Evolutionary conservation across 1,284 basidiomycete species (phyloP), one percentile per base, ranked within the genome.

Genomic region (Cerioporus squamosus): DNA sequence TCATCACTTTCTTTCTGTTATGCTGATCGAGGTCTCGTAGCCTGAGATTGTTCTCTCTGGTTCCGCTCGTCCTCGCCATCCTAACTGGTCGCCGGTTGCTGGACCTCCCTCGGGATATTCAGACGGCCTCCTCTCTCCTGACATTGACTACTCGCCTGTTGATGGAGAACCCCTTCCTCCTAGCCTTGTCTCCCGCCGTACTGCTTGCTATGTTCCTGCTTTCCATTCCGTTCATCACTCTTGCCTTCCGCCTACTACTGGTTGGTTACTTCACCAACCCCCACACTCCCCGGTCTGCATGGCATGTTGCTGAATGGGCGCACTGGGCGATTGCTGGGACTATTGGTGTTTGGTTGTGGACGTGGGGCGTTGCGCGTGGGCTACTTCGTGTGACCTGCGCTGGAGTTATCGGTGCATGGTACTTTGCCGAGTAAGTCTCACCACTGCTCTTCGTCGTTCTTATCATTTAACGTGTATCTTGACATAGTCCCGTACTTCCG

Each of bases 341-440:
- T 0, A 77, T 90, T 2, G 78, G 77, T 0, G 79, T 93, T 0
- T 97, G 94, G 93, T 74, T 95, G 2, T 98, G 95, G 95, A 91
- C 85, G 10, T 96, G 94, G 92, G 91, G 88, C 17, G 88, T 97
- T 3, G 86, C 92, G 15, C 81, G 95, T 31, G 95, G 95, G 1
- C 72, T 94, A 0, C 77, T 95, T 52, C 80, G 93, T 5, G 92
- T 91, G 42, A 86, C 88, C 0, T 87, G 90, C 46, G 88, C 93
- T 0, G 90, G 87, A 24, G 92, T 95, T 1, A 85, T 98, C 39
- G 95, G 94, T 1, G 88, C 91, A 42, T 98, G 95, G 94, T 97
- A 97, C 72, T 97, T 95, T 69, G 83, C 90, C 46, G 84, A 92
- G 88, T 93, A 70, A 70, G 84, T 76, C 2, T 18, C 38, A 17